Base-by-base conservation (phyloP, 2,329 filamentous ascomycete species). In the Tolypocladium ophioglossoides region DNA sequence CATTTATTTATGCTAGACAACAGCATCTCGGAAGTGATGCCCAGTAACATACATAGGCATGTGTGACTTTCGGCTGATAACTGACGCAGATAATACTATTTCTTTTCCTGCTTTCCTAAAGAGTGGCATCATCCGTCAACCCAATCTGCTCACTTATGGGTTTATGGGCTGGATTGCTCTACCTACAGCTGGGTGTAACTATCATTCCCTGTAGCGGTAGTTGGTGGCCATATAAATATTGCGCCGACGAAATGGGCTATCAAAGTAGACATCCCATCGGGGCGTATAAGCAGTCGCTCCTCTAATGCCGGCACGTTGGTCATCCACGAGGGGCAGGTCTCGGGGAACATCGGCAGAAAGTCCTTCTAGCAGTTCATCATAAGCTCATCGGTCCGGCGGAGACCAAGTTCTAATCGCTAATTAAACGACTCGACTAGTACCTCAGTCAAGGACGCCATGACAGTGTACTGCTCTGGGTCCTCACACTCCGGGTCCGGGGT, bases 361-460 rank as follows among this genome's bases (percentile, higher is more conserved):
- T 52, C 56, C 22, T 52, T 22, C 2, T 52, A 51, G 37, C 38
- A 40, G 7, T 24, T 53, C 54, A 41, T 46, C 10, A 41, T 35
- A n/a, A 44, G 44, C 37, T 37, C 49, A 18, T 54, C 57, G 12
- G 53, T 34, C 1, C 58, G 55, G 8, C 62, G 57, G 4, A 63
- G 52, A 3, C 62, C 63, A 37, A 59, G 46, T 22, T 57, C 34
- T 18, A 65, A 51, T 5, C 62, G 57, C 63, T 61, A 65, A 30
- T 56, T 64, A 52, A 65, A 64, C 22, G 60, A 57, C 9, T 58
- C 55, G 9, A 59, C 57, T 2, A 64, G 52, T 2, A 55, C 54
- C 50, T 65, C 63, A 4, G 56, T 59, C 38, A 63, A 46, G 20
- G 61, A 58, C 2, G 63, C 62, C 54, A 65, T 51, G 10, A 63